A percentile compares a stretch with the other conserved stretches of the same genome.
Conservation (phyloP, 352 stramenopile genomes). For the Globisporangium parvum region DNA sequence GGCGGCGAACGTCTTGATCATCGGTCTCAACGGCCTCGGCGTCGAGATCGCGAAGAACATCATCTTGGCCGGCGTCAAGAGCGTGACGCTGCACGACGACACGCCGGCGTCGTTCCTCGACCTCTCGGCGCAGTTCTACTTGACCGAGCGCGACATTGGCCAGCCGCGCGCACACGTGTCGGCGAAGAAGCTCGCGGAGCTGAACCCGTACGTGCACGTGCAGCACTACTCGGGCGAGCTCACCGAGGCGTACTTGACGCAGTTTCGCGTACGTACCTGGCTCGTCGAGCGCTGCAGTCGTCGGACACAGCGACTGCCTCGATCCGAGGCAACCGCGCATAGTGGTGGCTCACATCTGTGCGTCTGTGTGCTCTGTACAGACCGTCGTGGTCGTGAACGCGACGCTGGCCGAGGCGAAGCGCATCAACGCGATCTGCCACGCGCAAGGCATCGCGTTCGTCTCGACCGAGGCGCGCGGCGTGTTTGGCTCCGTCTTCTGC, state of each 20-base stretch:
- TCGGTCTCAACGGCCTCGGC: slow-evolving; percentile 93
- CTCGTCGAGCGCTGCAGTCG: slow-evolving; percentile 3
- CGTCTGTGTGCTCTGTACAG: slow-evolving; percentile 13
- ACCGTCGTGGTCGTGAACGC: slow-evolving; percentile 84
- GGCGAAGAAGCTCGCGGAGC: slow-evolving; percentile 87
- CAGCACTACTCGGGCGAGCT: slow-evolving; percentile 57
- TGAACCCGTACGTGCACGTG: slow-evolving; percentile 97
- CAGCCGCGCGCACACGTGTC: slow-evolving; percentile 84
- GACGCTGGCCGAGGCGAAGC: slow-evolving; percentile 55
- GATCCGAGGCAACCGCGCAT: no score
- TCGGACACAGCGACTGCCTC: not conserved
- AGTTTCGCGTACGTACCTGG: slow-evolving; percentile 54
- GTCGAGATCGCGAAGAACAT: slow-evolving; percentile 99
- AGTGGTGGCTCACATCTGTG: not conserved
- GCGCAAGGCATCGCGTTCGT: slow-evolving; percentile 89
- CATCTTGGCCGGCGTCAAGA: slow-evolving; percentile 94
- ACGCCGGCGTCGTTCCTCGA: slow-evolving; percentile 77
- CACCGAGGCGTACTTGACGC: slow-evolving; percentile 56
- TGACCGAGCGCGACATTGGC: slow-evolving; percentile 85
- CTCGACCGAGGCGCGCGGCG: slow-evolving; percentile 85
- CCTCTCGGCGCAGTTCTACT: slow-evolving; percentile 95
- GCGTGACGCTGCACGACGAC: slow-evolving; percentile 94
- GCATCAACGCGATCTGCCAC: slow-evolving; percentile 85
- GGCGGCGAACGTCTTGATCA: slow-evolving; percentile 91
- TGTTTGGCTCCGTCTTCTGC: slow-evolving; percentile 96